These are phyloP conservation scores for Jackrogersella minutella DNA, from an alignment of 495 filamentous ascomycete genomes.

Conservation along the genomic window DNA sequence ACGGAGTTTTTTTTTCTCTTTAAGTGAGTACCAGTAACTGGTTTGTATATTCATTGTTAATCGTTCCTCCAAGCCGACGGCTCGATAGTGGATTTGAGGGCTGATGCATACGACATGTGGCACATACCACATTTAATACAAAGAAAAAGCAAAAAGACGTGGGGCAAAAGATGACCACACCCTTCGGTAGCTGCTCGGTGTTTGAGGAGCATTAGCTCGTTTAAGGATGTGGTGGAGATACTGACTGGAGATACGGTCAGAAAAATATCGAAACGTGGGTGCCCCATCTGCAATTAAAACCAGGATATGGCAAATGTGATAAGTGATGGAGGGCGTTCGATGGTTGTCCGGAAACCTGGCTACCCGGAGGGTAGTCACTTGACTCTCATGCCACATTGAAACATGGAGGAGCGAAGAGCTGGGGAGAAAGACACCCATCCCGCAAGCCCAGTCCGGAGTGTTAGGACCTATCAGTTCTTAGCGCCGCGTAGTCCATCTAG, in stretches of 20 bases:
- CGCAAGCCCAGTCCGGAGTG: neutral
- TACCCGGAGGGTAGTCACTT: constrained; percentile 11
- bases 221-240: neutral
- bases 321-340: neutral
- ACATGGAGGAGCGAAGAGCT: neutral
- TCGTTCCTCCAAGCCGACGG: neutral
- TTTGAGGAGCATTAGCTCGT: neutral
- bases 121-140: neutral
- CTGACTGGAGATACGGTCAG: neutral
- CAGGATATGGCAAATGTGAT: constrained; percentile 9
- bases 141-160: neutral
- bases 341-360: neutral
- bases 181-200: neutral
- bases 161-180: neutral
- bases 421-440: neutral
- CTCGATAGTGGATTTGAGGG: neutral
- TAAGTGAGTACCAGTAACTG: too few relatives aligned
- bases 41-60: neutral
- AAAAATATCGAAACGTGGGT: neutral
- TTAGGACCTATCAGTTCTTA: neutral
- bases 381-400: neutral
- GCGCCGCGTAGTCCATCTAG: neutral
- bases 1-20: too few relatives aligned
- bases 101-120: neutral
- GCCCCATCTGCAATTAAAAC: neutral